phyloP scores from a whole-genome alignment of 2,329 filamentous ascomycete genomes.

The Raffaelea albimanens region DNA sequence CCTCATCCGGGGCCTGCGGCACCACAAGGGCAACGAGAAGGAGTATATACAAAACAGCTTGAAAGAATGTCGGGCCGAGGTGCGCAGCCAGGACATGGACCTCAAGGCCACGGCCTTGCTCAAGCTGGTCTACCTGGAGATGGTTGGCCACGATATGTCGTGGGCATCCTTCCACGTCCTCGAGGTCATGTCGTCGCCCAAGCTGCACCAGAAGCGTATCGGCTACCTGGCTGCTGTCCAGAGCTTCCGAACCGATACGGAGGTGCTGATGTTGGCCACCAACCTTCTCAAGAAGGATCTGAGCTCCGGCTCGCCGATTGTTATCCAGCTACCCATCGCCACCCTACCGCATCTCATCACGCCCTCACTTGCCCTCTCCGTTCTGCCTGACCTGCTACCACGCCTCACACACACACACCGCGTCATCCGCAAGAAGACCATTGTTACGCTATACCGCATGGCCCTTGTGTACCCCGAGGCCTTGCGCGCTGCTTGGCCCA shows the following conservation, averaged over 20 bases:
- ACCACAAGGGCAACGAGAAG: conserved; percentile 90
- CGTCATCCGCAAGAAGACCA: conserved; percentile 85
- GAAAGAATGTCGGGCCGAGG: conserved; percentile 91
- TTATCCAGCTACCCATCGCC: conserved; percentile 75
- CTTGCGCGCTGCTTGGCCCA: conserved; percentile 85
- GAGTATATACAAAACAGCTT: conserved; percentile 90
- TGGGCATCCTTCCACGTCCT: conserved; percentile 98
- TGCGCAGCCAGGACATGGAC: conserved; percentile 91
- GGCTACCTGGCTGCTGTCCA: conserved; percentile 93
- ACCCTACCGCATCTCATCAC: conserved; percentile 95
- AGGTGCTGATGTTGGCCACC: conserved; percentile 94
- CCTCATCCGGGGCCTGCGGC: conserved; percentile 91
- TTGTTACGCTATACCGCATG: conserved; percentile 86
- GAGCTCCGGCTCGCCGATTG: conserved; percentile 59
- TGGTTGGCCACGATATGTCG: conserved; percentile 99
- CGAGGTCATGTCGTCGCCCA: conserved; percentile 95
- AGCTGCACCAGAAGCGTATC: conserved; percentile 90
- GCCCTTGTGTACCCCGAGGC: conserved; percentile 96
- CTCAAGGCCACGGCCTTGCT: conserved; percentile 92
- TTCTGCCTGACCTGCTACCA: conserved; percentile 77
- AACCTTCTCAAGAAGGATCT: conserved; percentile 96
- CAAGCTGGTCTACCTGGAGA: conserved; percentile 95
- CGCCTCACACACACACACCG: conserved; percentile 79
- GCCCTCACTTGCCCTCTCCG: conserved; percentile 80
- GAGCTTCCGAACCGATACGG: conserved; percentile 90